Evolutionary conservation across 768 basidiomycete genomes (phyloP).

Genomic region (Boletellus ananiceps): DNA sequence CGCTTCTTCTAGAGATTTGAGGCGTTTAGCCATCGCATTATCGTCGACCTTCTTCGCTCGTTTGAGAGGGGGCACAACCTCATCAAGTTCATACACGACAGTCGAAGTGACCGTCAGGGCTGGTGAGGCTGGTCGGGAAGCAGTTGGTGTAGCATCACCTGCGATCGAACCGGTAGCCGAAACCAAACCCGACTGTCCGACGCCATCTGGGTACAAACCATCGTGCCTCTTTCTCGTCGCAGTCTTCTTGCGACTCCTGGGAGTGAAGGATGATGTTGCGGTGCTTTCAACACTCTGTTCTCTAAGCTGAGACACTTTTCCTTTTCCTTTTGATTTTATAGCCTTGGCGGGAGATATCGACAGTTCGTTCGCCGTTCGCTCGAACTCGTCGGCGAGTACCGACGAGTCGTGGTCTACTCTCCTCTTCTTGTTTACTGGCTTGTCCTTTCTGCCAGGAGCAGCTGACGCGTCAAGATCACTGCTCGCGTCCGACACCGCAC

Average conservation of each 20-base stretch:
- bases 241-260: slow-evolving; percentile 54
- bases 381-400: slow-evolving; percentile 45
- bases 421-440: slow-evolving; percentile 56
- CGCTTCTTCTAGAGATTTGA: slow-evolving; percentile 74
- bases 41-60: slow-evolving; percentile 78
- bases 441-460: slow-evolving; percentile 34
- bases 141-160: slow-evolving; percentile 66
- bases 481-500: slow-evolving; percentile 50
- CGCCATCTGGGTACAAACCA: slow-evolving; percentile 45
- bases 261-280: slow-evolving; percentile 34
- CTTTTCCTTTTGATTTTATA: slow-evolving; percentile 47
- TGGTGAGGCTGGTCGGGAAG: slow-evolving; percentile 71
- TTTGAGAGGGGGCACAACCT: slow-evolving; percentile 63
- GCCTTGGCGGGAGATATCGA: slow-evolving; percentile 33
- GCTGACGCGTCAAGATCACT: slow-evolving; percentile 50
- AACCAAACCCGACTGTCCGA: slow-evolving; percentile 45
- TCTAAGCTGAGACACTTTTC: slow-evolving; percentile 43
- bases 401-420: slow-evolving; percentile 47
- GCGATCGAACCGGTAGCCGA: slow-evolving; percentile 48
- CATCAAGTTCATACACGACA: slow-evolving; percentile 69
- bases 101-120: slow-evolving; percentile 48
- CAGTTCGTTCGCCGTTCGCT: slow-evolving; percentile 38
- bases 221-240: slow-evolving; percentile 56
- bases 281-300: slow-evolving; percentile 59
- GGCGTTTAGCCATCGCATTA: slow-evolving; percentile 62